A percentile compares a stretch with the other conserved stretches of the same genome.
phyloP scores from a whole-genome alignment of 176 grass and related monocot species.

The bread wheat (Triticum aestivum) region DNA sequence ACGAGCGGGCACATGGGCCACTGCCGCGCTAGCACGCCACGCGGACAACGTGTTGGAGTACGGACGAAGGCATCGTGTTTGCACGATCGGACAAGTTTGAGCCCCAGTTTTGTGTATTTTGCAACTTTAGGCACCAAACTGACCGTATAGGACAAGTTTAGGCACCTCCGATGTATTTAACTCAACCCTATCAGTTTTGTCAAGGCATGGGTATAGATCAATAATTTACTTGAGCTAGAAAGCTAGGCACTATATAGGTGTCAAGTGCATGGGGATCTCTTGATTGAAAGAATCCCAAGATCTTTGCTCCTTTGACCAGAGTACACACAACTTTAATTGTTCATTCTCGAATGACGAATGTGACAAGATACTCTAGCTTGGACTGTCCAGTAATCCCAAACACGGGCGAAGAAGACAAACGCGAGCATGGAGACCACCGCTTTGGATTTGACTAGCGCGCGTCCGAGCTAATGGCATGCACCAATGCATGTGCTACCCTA shows the following conservation, averaged over 20 bases:
- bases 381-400: neutral
- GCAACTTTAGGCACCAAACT: no score
- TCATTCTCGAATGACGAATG: neutral
- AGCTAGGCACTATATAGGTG: neutral
- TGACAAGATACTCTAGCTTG: neutral
- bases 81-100: no score
- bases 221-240: neutral
- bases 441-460: constrained; percentile 29
- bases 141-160: no score
- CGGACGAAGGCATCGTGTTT: no score
- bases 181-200: neutral
- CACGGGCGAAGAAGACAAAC: neutral
- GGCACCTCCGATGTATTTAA: no score
- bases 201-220: neutral
- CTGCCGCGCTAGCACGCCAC: no score
- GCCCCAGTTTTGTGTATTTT: no score
- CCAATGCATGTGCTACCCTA: neutral
- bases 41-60: no score
- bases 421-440: constrained; percentile 20
- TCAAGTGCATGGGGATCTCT: neutral
- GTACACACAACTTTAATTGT: neutral
- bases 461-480: neutral
- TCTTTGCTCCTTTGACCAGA: constrained; percentile 13
- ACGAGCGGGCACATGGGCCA: no score
- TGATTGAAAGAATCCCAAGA: neutral